These are phyloP conservation scores for Rhynchosporium agropyri DNA, from an alignment of 2,329 filamentous ascomycete genomes.

Conservation along the genomic window DNA sequence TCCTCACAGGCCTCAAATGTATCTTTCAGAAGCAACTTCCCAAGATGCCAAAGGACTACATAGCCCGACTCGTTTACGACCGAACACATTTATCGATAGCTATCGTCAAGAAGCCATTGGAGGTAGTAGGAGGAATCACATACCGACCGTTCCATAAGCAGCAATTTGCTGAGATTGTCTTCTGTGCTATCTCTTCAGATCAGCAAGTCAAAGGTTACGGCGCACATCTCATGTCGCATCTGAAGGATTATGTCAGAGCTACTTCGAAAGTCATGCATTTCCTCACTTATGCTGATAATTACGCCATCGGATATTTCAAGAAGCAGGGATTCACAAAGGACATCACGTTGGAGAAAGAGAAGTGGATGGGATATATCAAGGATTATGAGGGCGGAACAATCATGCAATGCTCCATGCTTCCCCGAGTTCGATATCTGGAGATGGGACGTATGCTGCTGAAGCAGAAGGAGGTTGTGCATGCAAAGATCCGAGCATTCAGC, in stretches of 20 bases:
- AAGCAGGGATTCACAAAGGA: slow-evolving; percentile 99
- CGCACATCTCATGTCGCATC: slow-evolving; percentile 94
- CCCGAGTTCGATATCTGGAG: slow-evolving; percentile 91
- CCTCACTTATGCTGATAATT: slow-evolving; percentile 97
- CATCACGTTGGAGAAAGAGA: slow-evolving; percentile 84
- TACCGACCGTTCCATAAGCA: slow-evolving; percentile 92
- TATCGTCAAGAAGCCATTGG: slow-evolving; percentile 93
- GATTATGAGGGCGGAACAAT: slow-evolving; percentile 99
- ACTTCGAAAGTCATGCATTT: slow-evolving; percentile 98
- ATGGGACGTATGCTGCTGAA: slow-evolving; percentile 92
- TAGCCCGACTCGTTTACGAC: slow-evolving; percentile 95
- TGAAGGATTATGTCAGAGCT: slow-evolving; percentile 98
- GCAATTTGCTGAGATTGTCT: slow-evolving; percentile 96
- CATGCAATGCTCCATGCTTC: slow-evolving; percentile 99
- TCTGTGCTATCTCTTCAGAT: slow-evolving; percentile 95
- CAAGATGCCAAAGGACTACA: slow-evolving; percentile 99
- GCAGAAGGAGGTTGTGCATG: slow-evolving; percentile 92
- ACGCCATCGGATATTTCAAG: slow-evolving; percentile 98
- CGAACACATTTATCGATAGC: slow-evolving; percentile 94
- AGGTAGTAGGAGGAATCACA: slow-evolving; percentile 96
- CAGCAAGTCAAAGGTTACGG: slow-evolving; percentile 99
- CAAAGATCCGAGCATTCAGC: slow-evolving; percentile 90
- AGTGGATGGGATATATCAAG: slow-evolving; percentile 99
- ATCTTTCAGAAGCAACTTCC: slow-evolving; percentile 98
- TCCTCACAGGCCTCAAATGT: slow-evolving; percentile 92